Evolutionary conservation across 2,329 filamentous ascomycete genomes (phyloP).

Genomic region (Cercospora sojina): DNA sequence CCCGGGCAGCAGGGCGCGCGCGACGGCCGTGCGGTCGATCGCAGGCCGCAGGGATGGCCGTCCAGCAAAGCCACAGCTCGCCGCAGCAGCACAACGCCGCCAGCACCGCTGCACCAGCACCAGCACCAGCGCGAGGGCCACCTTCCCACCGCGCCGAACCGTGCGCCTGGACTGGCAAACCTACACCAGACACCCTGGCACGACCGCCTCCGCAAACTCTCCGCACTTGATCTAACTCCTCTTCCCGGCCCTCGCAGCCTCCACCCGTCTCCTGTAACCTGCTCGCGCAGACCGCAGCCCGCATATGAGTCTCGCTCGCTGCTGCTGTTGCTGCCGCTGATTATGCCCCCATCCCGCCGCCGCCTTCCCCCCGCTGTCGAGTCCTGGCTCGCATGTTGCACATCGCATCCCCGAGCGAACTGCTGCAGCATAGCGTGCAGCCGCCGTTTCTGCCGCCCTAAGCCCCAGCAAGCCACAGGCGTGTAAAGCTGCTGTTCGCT

Average conservation of each 20-base stretch:
- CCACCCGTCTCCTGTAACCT: slow-evolving; percentile 20
- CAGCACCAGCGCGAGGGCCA: slow-evolving; percentile 7
- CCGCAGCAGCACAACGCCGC: not conserved
- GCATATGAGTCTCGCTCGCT: slow-evolving; percentile 15
- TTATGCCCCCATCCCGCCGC: not conserved
- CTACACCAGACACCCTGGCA: slow-evolving; percentile 14
- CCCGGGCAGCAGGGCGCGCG: slow-evolving; percentile 2
- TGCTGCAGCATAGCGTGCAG: slow-evolving; percentile 18
- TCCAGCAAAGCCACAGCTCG: slow-evolving; percentile 10
- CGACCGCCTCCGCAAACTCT: slow-evolving; percentile 19
- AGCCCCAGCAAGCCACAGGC: slow-evolving; percentile 30
- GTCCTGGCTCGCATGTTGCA: slow-evolving; percentile 13
- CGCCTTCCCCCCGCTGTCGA: slow-evolving; percentile 4
- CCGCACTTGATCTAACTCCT: slow-evolving; percentile 9
- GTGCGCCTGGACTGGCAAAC: slow-evolving; percentile 16
- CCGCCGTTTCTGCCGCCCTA: slow-evolving; percentile 26
- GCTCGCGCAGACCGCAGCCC: slow-evolving; percentile 4
- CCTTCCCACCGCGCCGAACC: slow-evolving; percentile 14
- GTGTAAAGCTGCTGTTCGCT: slow-evolving; percentile 23
- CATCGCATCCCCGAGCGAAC: slow-evolving; percentile 1
- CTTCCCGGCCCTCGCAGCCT: slow-evolving; percentile 11
- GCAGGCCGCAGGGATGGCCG: slow-evolving; percentile 18
- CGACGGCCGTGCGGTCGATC: slow-evolving; percentile 1
- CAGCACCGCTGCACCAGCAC: no score
- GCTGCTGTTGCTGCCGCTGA: not conserved